A percentile compares a stretch with the other conserved stretches of the same genome.
Evolutionary conservation across 495 filamentous ascomycete genomes (phyloP).

Genomic region (Aspergillus mulundensis): DNA sequence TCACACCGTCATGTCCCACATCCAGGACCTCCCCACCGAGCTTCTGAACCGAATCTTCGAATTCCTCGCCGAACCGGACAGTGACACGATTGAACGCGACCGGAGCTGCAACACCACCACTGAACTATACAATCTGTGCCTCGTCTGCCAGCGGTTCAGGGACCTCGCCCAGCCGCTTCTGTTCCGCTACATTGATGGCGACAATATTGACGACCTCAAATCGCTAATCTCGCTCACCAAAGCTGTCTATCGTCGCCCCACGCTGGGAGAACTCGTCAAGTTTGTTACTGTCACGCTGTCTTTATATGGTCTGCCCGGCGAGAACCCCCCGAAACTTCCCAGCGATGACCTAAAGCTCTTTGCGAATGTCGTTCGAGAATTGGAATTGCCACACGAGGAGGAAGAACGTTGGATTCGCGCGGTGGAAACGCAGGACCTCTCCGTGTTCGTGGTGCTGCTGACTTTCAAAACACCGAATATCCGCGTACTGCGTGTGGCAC

Average conservation of each 20-base stretch:
- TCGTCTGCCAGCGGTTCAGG: conserved; percentile 22
- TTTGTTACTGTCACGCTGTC: neutral
- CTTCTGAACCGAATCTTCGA: neutral
- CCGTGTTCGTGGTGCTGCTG: conserved; percentile 17
- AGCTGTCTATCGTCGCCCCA: conserved; percentile 14
- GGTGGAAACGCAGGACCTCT: conserved; percentile 7
- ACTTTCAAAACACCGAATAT: conserved; percentile 24
- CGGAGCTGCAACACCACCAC: neutral
- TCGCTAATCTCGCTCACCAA: conserved; percentile 12
- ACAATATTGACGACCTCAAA: neutral
- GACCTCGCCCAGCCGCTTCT: conserved; percentile 26
- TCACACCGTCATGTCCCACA: neutral
- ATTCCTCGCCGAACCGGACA: neutral
- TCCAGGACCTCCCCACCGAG: conserved; percentile 7
- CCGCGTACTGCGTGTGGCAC: conserved; percentile 15
- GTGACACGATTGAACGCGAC: neutral
- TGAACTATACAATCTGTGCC: conserved; percentile 15
- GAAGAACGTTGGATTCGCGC: neutral
- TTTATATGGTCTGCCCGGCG: too few relatives aligned
- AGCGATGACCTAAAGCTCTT: conserved; percentile 6
- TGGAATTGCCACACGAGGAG: conserved; percentile 6
- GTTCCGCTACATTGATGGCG: conserved; percentile 4
- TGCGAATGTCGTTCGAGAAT: conserved; percentile 1
- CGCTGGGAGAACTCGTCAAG: conserved; percentile 22
- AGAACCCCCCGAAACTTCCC: neutral